Conservation (phyloP, 306 rosid genomes). For the Cajanus cajan region DNA sequence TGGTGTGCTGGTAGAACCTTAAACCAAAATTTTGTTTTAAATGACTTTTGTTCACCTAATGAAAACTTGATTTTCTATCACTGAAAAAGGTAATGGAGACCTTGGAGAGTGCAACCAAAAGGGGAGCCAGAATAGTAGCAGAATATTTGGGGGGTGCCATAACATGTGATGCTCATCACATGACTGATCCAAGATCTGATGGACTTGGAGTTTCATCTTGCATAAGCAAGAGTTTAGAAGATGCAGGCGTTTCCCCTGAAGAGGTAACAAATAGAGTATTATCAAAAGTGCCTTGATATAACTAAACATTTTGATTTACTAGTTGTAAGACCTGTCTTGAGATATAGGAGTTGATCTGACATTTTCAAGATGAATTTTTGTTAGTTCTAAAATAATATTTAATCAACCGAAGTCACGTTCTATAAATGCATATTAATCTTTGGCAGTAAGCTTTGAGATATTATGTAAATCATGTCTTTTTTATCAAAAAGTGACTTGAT, state of each 20-base stretch:
- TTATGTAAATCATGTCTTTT: too few species aligned
- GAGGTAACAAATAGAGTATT: conserved; percentile 43
- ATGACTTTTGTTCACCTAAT: background rate
- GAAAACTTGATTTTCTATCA: background rate
- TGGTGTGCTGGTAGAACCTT: conserved; percentile 61
- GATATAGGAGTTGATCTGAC: too few species aligned
- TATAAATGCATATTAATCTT: too few species aligned
- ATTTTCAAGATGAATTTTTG: too few species aligned
- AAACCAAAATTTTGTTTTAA: background rate
- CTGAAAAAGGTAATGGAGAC: conserved; percentile 61
- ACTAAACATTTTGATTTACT: too few species aligned
- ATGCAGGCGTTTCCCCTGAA: conserved; percentile 72
- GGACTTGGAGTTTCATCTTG: conserved; percentile 76
- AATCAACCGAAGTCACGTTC: too few species aligned
- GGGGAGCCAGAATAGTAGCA: conserved; percentile 62
- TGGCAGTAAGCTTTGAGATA: too few species aligned
- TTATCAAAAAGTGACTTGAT: too few species aligned
- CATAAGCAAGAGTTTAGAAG: conserved; percentile 54
- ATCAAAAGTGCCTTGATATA: background rate
- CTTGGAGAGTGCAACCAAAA: conserved; percentile 65
- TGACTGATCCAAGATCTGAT: conserved; percentile 71
- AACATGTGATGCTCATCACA: conserved; percentile 78
- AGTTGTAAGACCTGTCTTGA: too few species aligned
- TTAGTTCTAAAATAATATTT: too few species aligned
- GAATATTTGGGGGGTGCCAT: conserved; percentile 75